Evolutionary conservation across 768 basidiomycete genomes (phyloP).

Genomic region (Mycena chlorophos): DNA sequence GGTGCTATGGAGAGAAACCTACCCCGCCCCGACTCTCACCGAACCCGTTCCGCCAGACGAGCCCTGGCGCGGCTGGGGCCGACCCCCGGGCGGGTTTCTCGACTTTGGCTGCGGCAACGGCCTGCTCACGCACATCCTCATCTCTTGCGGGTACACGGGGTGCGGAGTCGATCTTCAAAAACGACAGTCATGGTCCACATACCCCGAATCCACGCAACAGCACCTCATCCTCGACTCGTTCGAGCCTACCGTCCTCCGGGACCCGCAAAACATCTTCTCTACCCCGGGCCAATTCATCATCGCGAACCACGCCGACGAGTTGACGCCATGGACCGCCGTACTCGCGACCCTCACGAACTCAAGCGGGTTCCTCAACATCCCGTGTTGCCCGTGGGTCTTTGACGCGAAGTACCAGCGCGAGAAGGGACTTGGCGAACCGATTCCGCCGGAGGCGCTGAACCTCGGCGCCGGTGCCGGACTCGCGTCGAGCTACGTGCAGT

Average conservation of each 20-base stretch:
- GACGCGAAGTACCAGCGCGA: constrained; percentile 64
- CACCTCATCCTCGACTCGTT: constrained; percentile 69
- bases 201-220: constrained; percentile 61
- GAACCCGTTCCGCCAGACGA: constrained; percentile 24
- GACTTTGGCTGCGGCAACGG: constrained; percentile 96
- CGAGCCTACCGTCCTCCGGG: constrained; percentile 51
- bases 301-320: constrained; percentile 94
- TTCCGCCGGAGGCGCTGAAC: constrained; percentile 47
- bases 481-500: constrained; percentile 73
- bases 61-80: constrained; percentile 74
- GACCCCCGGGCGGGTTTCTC: constrained; percentile 81
- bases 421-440: constrained; percentile 20
- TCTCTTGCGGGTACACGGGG: constrained; percentile 81
- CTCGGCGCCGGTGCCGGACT: constrained; percentile 63
- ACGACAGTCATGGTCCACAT: constrained; percentile 81
- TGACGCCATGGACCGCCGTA: constrained; percentile 93
- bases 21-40: constrained; percentile 25
- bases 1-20: constrained; percentile 84
- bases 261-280: constrained; percentile 23
- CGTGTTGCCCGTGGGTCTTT: constrained; percentile 88
- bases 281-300: constrained; percentile 71
- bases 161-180: constrained; percentile 84
- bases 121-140: constrained; percentile 84
- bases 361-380: constrained; percentile 78
- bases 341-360: constrained; percentile 62